Base-by-base conservation (phyloP, 2,329 filamentous ascomycete species). In the Pseudocercospora pini-densiflorae region DNA sequence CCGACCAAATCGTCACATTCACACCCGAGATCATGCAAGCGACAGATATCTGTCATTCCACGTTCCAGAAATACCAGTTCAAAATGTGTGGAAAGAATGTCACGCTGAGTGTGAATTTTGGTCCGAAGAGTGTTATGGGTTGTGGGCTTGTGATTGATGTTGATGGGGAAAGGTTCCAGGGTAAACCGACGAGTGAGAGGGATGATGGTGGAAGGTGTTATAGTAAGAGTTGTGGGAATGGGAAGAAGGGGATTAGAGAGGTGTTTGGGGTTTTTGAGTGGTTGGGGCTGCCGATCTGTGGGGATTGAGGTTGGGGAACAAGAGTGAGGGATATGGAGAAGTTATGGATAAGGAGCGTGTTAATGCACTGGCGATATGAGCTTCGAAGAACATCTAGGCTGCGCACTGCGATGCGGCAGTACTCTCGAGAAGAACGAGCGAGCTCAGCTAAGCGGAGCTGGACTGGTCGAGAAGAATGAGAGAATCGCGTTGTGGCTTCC, bases 1-100 rank as follows among this genome's bases (percentile, higher is more conserved):
- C 51, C 51, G 51, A 55, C 51, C 51, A 55, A 55, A 27, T 55
- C 51, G 51, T 55, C 5, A 55, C 51, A 10, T 55, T 55, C 51
- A 55, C 51, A 6, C 16, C 51, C 16, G 27, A 55, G 10, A 24
- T 55, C 51, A 55, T 31, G 23, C 23, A 29, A n/a, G 51, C 51
- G 3, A 27, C 21, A 5, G 27, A 55, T 8, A 29, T 55, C 24
- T 55, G 51, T 12, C 51, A 31, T 8, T 21, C 51, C 8, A 12
- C 14, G 2, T 55, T 27, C n/a, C 51, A 55, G 16, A 29, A n/a
- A n/a, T 55, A 55, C 7, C 23, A 55, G 9, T 55, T 55, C 27
- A 31, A 9, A 5, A 55, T 55, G 51, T 55, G 51, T 19, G 51
- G 51, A 8, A 55, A 55, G 24, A 55, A 31, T 31, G 51, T 55